phyloP scores from a whole-genome alignment of 2,329 filamentous ascomycete species.

The Lachnellula suecica region DNA sequence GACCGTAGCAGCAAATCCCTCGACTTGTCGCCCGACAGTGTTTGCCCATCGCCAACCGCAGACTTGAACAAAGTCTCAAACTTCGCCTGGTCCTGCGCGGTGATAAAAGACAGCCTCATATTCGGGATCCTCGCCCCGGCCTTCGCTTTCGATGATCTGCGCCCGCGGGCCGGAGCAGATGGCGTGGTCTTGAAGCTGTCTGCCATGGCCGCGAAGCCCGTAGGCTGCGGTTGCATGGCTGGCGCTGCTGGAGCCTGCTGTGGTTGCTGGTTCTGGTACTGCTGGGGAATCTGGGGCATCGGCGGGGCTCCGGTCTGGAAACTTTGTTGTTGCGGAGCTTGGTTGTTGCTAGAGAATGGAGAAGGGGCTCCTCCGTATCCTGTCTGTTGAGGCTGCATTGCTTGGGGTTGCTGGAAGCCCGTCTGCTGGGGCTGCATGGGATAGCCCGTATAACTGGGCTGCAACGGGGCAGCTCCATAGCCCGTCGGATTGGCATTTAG shows the following conservation, averaged over 20 bases:
- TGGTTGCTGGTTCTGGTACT: slow-evolving; percentile 38
- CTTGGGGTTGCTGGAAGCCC: slow-evolving; percentile 46
- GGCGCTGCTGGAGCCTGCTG: slow-evolving; percentile 58
- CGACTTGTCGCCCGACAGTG: slow-evolving; percentile 90
- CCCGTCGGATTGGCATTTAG: slow-evolving; percentile 32
- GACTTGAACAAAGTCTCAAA: slow-evolving; percentile 98
- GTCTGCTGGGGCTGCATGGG: slow-evolving; percentile 40
- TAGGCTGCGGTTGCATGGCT: slow-evolving; percentile 64
- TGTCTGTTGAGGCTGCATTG: slow-evolving; percentile 54
- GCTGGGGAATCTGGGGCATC: slow-evolving; percentile 33
- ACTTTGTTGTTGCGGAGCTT: slow-evolving; percentile 45
- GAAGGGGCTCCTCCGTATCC: slow-evolving; percentile 52
- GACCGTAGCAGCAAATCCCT: slow-evolving; percentile 86
- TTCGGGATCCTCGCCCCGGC: slow-evolving; percentile 79
- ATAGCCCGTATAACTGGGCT: slow-evolving; percentile 32
- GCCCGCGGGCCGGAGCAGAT: slow-evolving; percentile 41
- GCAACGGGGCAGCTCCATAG: slow-evolving; percentile 34
- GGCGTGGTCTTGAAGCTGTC: slow-evolving; percentile 59
- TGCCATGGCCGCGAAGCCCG: slow-evolving; percentile 66
- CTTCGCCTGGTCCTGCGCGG: slow-evolving; percentile 89
- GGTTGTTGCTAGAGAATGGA: slow-evolving; percentile 38
- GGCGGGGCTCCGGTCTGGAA: slow-evolving; percentile 33
- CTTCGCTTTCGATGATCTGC: slow-evolving; percentile 52
- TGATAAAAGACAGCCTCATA: slow-evolving; percentile 93
- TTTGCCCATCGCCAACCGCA: slow-evolving; percentile 79